These are phyloP conservation scores for Emergomyces africanus DNA, from an alignment of 2,329 filamentous ascomycete genomes.

Conservation along the genomic window DNA sequence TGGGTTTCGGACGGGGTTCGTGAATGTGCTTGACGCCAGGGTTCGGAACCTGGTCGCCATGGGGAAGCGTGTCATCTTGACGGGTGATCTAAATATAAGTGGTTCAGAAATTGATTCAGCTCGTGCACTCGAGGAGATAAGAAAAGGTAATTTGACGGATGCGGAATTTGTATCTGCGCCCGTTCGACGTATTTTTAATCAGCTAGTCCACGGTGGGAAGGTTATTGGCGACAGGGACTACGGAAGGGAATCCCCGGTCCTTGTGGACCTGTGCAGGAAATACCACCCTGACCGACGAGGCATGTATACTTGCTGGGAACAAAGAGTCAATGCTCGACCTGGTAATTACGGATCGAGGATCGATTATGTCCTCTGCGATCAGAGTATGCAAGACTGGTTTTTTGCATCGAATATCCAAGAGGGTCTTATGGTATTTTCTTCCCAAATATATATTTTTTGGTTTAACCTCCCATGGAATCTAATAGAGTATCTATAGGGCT, in stretches of 20 bases:
- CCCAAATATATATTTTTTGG: not conserved
- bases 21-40: constrained; percentile 66
- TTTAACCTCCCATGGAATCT: constrained; percentile 7
- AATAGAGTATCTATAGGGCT: constrained; percentile 43
- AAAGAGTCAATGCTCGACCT: constrained; percentile 86
- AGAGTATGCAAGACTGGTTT: constrained; percentile 70
- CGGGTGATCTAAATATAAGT: constrained; percentile 79
- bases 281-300: constrained; percentile 68
- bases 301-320: constrained; percentile 98
- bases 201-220: constrained; percentile 62
- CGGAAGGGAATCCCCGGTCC: constrained; percentile 54
- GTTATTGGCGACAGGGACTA: constrained; percentile 53
- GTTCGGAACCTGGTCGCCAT: constrained; percentile 68
- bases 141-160: constrained; percentile 53
- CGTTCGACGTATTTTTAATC: constrained; percentile 68
- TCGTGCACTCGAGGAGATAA: constrained; percentile 56
- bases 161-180: constrained; percentile 62
- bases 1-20: constrained; percentile 68
- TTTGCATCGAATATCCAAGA: constrained; percentile 76
- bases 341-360: constrained; percentile 88
- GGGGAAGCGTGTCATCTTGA: constrained; percentile 75
- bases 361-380: constrained; percentile 80
- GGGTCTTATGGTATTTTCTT: constrained; percentile 52
- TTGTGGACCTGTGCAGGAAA: constrained; percentile 72
- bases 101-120: constrained; percentile 61